Percentiles rank a stretch among this genome's conserved stretches.
Evolutionary conservation across 2,329 filamentous ascomycete genomes (phyloP).

Genomic region (Dothistroma septosporum): DNA sequence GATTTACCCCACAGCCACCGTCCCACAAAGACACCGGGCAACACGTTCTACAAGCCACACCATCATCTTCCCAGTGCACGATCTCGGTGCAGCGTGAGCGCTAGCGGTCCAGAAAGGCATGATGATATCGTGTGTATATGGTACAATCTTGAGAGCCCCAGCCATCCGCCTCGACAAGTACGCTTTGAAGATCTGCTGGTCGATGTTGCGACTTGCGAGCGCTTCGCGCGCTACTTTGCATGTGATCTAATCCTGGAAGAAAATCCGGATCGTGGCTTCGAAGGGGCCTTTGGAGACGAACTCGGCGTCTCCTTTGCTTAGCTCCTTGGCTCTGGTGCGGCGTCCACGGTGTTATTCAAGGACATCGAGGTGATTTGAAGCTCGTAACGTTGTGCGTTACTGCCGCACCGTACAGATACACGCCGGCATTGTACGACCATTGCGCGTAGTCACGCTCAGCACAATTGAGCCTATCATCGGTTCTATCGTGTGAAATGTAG

Average conservation of each 20-base stretch:
- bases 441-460: conserved; percentile 41
- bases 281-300: conserved; percentile 26
- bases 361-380: background rate
- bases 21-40: conserved; percentile 44
- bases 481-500: conserved; percentile 46
- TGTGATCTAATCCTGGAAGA: conserved; percentile 43
- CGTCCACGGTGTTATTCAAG: background rate
- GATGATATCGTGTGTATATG: conserved; percentile 51
- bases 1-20: conserved; percentile 49
- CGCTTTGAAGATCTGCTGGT: conserved; percentile 45
- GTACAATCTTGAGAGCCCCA: conserved; percentile 54
- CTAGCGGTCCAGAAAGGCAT: conserved; percentile 51
- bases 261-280: conserved; percentile 33
- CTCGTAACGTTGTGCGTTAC: conserved; percentile 46
- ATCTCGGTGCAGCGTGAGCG: conserved; percentile 52
- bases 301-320: conserved; percentile 20
- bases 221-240: conserved; percentile 45
- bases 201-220: conserved; percentile 40
- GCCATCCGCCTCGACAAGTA: conserved; percentile 53
- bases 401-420: conserved; percentile 45
- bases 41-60: conserved; percentile 43
- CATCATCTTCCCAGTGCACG: conserved; percentile 43
- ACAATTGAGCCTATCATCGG: conserved; percentile 44
- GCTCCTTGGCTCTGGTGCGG: conserved; percentile 21
- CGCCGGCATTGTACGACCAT: conserved; percentile 47